Percentiles rank a stretch among this genome's conserved stretches.
Evolutionary conservation across 78 protist genomes (phyloP).

Genomic region (Dictyostelium purpureum): DNA sequence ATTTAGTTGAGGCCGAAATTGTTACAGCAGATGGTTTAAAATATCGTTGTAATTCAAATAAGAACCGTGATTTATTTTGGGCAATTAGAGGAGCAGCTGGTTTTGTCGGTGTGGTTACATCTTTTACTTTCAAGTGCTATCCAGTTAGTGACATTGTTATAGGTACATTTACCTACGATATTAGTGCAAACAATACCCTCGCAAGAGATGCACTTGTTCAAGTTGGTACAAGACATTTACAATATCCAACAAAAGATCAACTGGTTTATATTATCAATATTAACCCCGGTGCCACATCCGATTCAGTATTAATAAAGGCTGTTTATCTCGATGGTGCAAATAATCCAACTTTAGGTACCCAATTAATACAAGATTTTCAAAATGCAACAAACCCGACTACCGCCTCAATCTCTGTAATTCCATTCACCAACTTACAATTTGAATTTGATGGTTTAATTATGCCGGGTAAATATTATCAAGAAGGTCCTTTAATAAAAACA

Average conservation of each 20-base stretch:
- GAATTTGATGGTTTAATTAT: not conserved
- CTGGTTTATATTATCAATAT: not conserved
- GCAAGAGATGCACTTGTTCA: not conserved
- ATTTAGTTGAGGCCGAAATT: not conserved
- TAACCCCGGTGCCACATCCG: not conserved
- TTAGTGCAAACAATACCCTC: not conserved
- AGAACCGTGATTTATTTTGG: conserved; percentile 48
- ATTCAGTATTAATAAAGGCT: not conserved
- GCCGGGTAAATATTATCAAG: conserved; percentile 13
- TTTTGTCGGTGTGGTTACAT: conserved; percentile 22
- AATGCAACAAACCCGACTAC: not conserved
- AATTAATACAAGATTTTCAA: not conserved
- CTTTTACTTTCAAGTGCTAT: not conserved
- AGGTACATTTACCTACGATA: not conserved
- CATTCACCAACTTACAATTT: not conserved
- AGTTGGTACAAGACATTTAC: not conserved
- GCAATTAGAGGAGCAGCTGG: conserved; percentile 54
- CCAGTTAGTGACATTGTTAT: not conserved
- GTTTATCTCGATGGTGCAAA: not conserved
- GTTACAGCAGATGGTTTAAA: not conserved
- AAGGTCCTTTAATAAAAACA: conserved; percentile 12
- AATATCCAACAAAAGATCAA: not conserved
- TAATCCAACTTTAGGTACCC: not conserved
- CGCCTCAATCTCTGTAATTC: not conserved
- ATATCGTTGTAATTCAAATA: not conserved